These are phyloP conservation scores for Onygenales sp. DNA, from an alignment of 2,329 filamentous ascomycete species.

Conservation along the genomic window DNA sequence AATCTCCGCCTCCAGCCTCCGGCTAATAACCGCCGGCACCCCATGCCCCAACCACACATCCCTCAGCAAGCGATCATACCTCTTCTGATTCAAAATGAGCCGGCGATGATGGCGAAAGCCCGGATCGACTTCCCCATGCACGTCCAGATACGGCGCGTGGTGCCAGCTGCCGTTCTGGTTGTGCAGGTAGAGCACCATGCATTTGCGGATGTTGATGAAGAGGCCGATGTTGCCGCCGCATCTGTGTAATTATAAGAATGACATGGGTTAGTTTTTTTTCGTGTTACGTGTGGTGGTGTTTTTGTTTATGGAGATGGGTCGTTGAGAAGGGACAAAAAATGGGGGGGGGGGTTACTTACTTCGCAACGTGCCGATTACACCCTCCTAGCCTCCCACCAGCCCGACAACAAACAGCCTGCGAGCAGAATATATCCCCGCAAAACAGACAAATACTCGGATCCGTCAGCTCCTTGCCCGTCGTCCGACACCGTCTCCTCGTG, in stretches of 20 bases:
- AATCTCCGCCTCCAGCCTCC: constrained; percentile 87
- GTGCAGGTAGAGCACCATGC: constrained; percentile 81
- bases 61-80: constrained; percentile 81
- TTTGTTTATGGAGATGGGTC: not conserved
- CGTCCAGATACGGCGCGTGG: constrained; percentile 85
- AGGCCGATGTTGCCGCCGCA: constrained; percentile 86
- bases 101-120: constrained; percentile 80
- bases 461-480: constrained; percentile 79
- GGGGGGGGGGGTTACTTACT: constrained; percentile 44
- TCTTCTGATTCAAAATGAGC: constrained; percentile 83
- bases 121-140: constrained; percentile 91
- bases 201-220: constrained; percentile 95
- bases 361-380: constrained; percentile 80
- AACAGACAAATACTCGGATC: constrained; percentile 90
- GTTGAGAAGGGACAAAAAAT: not conserved
- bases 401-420: constrained; percentile 84
- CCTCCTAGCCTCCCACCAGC: constrained; percentile 60
- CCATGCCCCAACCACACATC: constrained; percentile 80
- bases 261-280: not conserved
- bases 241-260: constrained; percentile 35
- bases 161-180: constrained; percentile 73
- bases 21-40: constrained; percentile 78
- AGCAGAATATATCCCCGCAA: constrained; percentile 95
- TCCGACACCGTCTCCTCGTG: constrained; percentile 73
- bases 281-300: not conserved